A percentile compares a stretch with the other conserved stretches of the same genome.
Evolutionary conservation across 2,329 filamentous ascomycete species (phyloP).

Genomic region (Leptographium radiaticola): DNA sequence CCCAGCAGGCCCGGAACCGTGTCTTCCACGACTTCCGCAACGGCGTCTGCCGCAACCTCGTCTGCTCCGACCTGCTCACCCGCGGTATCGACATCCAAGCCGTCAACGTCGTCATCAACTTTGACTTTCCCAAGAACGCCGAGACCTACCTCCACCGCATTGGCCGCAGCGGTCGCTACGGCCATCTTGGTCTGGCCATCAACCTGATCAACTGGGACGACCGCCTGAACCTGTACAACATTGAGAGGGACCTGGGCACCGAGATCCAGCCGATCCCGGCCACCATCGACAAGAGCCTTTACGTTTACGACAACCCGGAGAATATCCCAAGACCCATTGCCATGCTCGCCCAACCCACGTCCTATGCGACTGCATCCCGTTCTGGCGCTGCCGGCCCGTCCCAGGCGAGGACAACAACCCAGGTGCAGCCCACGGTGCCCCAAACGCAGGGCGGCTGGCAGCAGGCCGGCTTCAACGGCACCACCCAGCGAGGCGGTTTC

Average conservation of each 20-base stretch:
- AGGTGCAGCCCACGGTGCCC: conserved; percentile 5
- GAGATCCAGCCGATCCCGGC: conserved; percentile 95
- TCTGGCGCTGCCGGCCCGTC: background rate
- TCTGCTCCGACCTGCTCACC: conserved; percentile 93
- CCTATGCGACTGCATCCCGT: background rate
- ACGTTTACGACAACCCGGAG: conserved; percentile 95
- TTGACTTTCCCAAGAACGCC: conserved; percentile 98
- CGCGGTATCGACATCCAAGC: conserved; percentile 99
- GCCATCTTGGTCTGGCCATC: conserved; percentile 92
- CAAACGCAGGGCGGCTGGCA: conserved; percentile 12
- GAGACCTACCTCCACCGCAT: conserved; percentile 98
- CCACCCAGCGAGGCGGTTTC: background rate
- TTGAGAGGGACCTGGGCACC: conserved; percentile 91
- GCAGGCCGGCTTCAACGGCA: conserved; percentile 2
- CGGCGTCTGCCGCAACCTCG: conserved; percentile 92
- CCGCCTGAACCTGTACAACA: conserved; percentile 96
- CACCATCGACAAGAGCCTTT: conserved; percentile 92
- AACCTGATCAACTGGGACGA: conserved; percentile 99
- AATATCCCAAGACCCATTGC: conserved; percentile 75
- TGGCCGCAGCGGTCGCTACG: conserved; percentile 91
- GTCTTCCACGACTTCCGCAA: conserved; percentile 99
- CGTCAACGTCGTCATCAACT: conserved; percentile 99
- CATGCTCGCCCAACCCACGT: conserved; percentile 22
- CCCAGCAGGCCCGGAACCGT: conserved; percentile 90
- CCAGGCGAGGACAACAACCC: background rate